Evolutionary conservation across 805 yeast species (phyloP).

Genomic region (Lipomyces anomalus): DNA sequence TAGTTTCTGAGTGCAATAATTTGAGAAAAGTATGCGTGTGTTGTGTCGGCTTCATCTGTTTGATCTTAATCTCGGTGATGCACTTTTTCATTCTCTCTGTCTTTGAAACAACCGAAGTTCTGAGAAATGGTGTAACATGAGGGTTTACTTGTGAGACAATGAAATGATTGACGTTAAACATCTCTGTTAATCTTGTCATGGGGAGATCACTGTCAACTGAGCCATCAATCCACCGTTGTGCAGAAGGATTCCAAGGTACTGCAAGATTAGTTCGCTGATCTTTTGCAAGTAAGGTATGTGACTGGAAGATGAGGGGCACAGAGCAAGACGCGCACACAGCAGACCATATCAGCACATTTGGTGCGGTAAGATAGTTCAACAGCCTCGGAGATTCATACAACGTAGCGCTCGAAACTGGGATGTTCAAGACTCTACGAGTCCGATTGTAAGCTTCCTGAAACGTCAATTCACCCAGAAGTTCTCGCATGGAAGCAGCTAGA

Average conservation of each 20-base stretch:
- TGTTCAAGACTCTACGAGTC: conserved; percentile 87
- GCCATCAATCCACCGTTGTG: conserved; percentile 87
- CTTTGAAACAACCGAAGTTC: conserved; percentile 4
- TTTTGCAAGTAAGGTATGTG: conserved; percentile 79
- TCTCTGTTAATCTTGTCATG: conserved; percentile 79
- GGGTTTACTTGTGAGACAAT: conserved; percentile 98
- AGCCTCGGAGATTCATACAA: conserved; percentile 86
- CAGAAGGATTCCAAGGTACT: conserved; percentile 75
- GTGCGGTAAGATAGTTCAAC: conserved; percentile 86
- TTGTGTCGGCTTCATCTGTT: background rate
- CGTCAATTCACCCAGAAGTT: conserved; percentile 80
- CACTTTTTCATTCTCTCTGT: background rate
- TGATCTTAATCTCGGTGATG: background rate
- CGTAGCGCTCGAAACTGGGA: conserved; percentile 89
- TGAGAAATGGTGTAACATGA: conserved; percentile 82
- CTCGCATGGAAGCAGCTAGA: conserved; percentile 65
- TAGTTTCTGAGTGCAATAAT: conserved; percentile 67
- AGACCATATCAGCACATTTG: conserved; percentile 86
- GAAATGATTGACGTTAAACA: conserved; percentile 96
- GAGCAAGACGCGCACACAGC: conserved; percentile 96
- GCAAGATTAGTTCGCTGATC: conserved; percentile 64
- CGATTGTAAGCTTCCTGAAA: conserved; percentile 92
- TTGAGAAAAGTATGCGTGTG: no score
- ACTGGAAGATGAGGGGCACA: conserved; percentile 84
- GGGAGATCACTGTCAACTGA: conserved; percentile 94